These are phyloP conservation scores for Xylaria acuta DNA, from an alignment of 495 filamentous ascomycete genomes.

Conservation along the genomic window DNA sequence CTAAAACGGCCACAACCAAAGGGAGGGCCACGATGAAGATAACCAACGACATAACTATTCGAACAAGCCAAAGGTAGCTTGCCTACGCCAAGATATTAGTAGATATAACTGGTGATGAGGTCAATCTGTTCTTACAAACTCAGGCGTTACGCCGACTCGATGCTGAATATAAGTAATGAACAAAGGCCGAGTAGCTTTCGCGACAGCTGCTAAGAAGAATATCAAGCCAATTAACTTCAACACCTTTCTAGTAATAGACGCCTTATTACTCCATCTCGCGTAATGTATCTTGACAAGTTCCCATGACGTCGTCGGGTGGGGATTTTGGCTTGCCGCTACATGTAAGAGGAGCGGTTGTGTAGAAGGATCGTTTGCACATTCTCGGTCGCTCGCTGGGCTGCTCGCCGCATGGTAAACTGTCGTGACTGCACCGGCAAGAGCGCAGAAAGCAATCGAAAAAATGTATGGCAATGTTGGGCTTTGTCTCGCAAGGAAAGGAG, in stretches of 20 bases:
- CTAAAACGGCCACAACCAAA: background rate
- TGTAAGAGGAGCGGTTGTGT: background rate
- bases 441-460: background rate
- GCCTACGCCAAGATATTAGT: background rate
- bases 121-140: background rate
- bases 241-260: background rate
- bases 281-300: background rate
- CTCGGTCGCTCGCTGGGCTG: background rate
- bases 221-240: background rate
- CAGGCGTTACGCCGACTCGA: background rate
- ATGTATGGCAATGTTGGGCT: background rate
- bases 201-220: background rate
- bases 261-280: background rate
- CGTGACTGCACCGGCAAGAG: background rate
- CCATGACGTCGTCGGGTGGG: background rate
- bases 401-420: background rate
- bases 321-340: background rate
- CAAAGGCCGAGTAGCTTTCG: conserved; percentile 16
- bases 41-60: conserved; percentile 9
- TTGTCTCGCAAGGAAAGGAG: background rate
- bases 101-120: background rate
- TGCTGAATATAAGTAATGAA: conserved; percentile 18
- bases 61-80: background rate
- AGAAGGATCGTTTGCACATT: background rate
- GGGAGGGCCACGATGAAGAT: conserved; percentile 1